Conservation (phyloP, 163 green algal genomes). For the Scenedesmus sp. region DNA sequence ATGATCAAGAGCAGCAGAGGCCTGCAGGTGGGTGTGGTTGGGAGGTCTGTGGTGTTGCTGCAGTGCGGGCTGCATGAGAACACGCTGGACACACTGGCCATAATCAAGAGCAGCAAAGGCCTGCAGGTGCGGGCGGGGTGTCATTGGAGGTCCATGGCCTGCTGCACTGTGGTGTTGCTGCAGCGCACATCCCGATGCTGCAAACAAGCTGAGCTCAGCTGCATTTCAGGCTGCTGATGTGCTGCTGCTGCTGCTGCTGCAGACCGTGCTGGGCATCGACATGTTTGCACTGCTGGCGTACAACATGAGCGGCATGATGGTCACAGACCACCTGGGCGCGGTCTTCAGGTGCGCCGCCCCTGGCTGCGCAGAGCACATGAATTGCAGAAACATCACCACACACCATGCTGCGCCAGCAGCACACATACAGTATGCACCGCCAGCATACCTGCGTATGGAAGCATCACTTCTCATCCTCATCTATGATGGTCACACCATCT, state of each 20-base stretch:
- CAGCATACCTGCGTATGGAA: too few species aligned
- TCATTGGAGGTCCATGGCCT: background rate
- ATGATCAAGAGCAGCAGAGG: slow-evolving; percentile 48
- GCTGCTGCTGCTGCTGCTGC: background rate
- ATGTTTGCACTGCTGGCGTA: slow-evolving; percentile 75
- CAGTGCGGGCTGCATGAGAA: slow-evolving; percentile 72
- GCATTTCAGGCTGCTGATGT: background rate
- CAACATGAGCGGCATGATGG: slow-evolving; percentile 78
- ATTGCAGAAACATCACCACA: too few species aligned
- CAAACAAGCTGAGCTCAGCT: background rate
- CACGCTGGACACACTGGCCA: slow-evolving; percentile 67
- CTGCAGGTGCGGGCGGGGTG: slow-evolving; percentile 24
- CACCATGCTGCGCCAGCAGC: too few species aligned
- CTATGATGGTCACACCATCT: too few species aligned
- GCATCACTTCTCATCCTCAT: too few species aligned
- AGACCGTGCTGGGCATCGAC: slow-evolving; percentile 68
- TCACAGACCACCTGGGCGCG: slow-evolving; percentile 80
- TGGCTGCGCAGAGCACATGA: too few species aligned
- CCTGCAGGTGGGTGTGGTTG: slow-evolving; percentile 20
- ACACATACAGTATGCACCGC: too few species aligned
- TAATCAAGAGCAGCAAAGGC: slow-evolving; percentile 42
- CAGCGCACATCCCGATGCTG: too few species aligned
- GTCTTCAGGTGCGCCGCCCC: slow-evolving; percentile 62
- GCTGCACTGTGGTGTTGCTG: background rate
- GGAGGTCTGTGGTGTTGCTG: background rate